Conservation (phyloP, 225 moss, liverwort and hornwort genomes). For the Neckera pumila region DNA sequence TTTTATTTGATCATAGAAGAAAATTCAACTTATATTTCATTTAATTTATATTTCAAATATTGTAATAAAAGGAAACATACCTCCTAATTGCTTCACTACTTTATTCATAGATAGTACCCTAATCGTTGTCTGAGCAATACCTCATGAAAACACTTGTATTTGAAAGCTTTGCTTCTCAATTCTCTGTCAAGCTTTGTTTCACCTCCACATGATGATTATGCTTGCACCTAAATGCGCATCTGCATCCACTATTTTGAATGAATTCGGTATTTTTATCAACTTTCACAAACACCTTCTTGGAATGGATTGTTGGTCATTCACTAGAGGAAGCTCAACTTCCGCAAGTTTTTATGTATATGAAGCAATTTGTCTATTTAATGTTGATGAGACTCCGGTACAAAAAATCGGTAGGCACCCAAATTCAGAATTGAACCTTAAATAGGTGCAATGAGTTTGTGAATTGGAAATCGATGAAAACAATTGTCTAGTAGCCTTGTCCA, state of each 20-base stretch:
- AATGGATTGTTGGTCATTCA: too few relatives aligned
- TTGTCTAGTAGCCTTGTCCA: background rate
- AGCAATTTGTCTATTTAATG: too few relatives aligned
- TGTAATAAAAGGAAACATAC: background rate
- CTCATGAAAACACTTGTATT: background rate
- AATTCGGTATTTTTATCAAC: background rate
- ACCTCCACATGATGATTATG: background rate
- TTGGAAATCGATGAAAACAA: background rate
- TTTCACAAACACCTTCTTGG: background rate
- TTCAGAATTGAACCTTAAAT: background rate
- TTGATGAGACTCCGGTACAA: too few relatives aligned
- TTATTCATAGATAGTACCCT: background rate
- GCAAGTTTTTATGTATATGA: too few relatives aligned
- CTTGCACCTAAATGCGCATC: background rate
- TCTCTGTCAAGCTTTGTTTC: background rate
- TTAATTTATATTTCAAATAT: too few relatives aligned
- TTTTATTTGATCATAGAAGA: too few relatives aligned
- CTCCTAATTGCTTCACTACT: background rate
- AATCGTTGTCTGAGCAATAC: background rate
- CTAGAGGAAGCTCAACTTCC: too few relatives aligned
- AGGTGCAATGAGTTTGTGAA: background rate
- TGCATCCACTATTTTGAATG: background rate
- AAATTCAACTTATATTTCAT: too few relatives aligned
- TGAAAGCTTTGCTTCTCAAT: background rate
- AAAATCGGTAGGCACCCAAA: accelerated